phyloP scores from a whole-genome alignment of 805 yeast species.

The Candida nonsorbophila region DNA sequence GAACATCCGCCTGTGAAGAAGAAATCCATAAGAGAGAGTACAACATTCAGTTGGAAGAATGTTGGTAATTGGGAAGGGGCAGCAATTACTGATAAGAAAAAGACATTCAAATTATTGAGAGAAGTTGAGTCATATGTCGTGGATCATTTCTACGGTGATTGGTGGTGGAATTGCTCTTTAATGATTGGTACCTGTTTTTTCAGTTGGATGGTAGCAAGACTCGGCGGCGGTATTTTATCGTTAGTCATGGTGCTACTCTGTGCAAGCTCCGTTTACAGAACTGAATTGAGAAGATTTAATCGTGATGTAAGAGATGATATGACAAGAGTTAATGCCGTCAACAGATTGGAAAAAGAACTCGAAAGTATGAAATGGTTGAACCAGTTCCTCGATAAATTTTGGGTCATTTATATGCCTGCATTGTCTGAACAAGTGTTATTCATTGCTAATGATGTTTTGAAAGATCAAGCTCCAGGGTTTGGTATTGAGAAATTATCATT shows the following conservation, averaged over 20 bases:
- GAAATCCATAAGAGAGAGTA: constrained; percentile 17
- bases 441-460: constrained; percentile 61
- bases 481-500: constrained; percentile 72
- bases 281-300: constrained; percentile 72
- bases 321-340: constrained; percentile 57
- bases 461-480: constrained; percentile 74
- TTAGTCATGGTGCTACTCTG: constrained; percentile 54
- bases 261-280: constrained; percentile 62
- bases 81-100: constrained; percentile 15
- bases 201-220: constrained; percentile 61
- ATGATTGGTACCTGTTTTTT: constrained; percentile 68
- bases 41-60: constrained; percentile 37
- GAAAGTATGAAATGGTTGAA: constrained; percentile 85
- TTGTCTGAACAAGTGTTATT: constrained; percentile 68
- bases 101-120: constrained; percentile 19
- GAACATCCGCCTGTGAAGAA: constrained; percentile 10
- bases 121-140: constrained; percentile 53
- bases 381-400: constrained; percentile 69
- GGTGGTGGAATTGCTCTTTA: constrained; percentile 63
- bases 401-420: constrained; percentile 89
- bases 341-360: constrained; percentile 53
- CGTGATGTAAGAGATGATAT: constrained; percentile 73
- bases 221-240: constrained; percentile 62
- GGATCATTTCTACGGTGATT: constrained; percentile 68
- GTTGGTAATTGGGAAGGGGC: constrained; percentile 33